Base-by-base conservation (phyloP, 1,284 basidiomycete species). In the Exsudoporus floridanus region DNA sequence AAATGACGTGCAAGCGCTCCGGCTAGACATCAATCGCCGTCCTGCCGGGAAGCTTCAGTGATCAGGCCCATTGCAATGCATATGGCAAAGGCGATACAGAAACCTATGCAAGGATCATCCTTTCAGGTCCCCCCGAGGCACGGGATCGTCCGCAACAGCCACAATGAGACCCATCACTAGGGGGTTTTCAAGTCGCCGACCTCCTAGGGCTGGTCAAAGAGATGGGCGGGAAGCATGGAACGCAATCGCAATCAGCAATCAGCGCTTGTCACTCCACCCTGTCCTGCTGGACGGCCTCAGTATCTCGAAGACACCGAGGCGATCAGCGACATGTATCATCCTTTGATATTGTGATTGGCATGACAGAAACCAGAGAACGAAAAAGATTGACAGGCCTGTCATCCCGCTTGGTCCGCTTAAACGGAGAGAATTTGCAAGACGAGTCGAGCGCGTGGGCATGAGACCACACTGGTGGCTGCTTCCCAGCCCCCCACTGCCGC, bases 21-120 rank as follows among this genome's bases (percentile, higher is more conserved):
- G 41, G 23, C 12, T 27, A 41, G 27, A 27, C n/a, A 28, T 31
- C 41, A 7, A 30, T 42, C 55, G 50, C 59, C 61, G 51, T 1
- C 2, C 23, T 50, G 35, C 54, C 61, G 59, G n/a, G 59, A 62
- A 49, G 27, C 60, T 58, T 53, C 42, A 12, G n/a, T 7, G 34
- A 39, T 28, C 49, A 40, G 19, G 28, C 1, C 27, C 27, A 28
- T 4, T 9, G 39, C 30, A 16, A 28, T 27, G 36, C 19, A 37
- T 39, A 37, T 9, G 34, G 41, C 30, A 40, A 35, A 10, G 34
- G 23, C 9, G 5, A 10, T 13, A 36, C 42, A 28, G 18, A 39
- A 53, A 21, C 36, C 51, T 28, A 42, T 56, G 46, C 6, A 43
- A 46, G 21, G 52, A 59, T 60, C 27, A 45, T 45, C 57, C 33